phyloP scores from a whole-genome alignment of 352 stramenopile genomes.

The Thalassiosira mediterranea region DNA sequence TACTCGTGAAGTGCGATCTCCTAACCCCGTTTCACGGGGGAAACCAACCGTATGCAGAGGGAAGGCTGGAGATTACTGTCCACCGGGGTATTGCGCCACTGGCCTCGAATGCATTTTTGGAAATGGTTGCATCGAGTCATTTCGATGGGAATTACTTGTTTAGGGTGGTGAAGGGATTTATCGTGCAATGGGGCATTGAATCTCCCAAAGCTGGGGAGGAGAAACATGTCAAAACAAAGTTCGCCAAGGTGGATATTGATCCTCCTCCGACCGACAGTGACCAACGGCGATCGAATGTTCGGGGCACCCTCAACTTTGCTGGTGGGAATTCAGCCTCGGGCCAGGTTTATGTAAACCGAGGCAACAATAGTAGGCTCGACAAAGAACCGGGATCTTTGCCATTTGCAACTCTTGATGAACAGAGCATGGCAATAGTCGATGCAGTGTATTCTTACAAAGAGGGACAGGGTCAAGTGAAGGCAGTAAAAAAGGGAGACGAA shows the following conservation, averaged over 20 bases:
- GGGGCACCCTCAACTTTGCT: constrained; percentile 43
- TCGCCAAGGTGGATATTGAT: constrained; percentile 45
- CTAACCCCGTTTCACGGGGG: constrained; percentile 26
- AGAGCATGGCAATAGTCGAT: constrained; percentile 46
- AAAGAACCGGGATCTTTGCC: constrained; percentile 44
- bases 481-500: constrained; percentile 35
- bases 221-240: constrained; percentile 12
- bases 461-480: constrained; percentile 46
- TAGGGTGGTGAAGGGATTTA: constrained; percentile 34
- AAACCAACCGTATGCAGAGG: constrained; percentile 12
- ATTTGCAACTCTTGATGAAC: constrained; percentile 39
- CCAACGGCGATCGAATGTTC: constrained; percentile 30
- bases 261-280: constrained; percentile 17
- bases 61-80: constrained; percentile 36
- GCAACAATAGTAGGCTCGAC: constrained; percentile 32
- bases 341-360: constrained; percentile 49
- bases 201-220: constrained; percentile 6
- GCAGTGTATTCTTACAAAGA: constrained; percentile 43
- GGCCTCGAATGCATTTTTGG: constrained; percentile 40
- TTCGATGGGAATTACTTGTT: constrained; percentile 51
- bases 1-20: constrained; percentile 38
- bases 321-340: constrained; percentile 37
- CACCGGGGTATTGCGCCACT: constrained; percentile 32
- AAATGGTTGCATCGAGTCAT: constrained; percentile 32
- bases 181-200: constrained; percentile 50